Base-by-base conservation (phyloP, 1,284 basidiomycete species). In the Spongispora temasekensis region DNA sequence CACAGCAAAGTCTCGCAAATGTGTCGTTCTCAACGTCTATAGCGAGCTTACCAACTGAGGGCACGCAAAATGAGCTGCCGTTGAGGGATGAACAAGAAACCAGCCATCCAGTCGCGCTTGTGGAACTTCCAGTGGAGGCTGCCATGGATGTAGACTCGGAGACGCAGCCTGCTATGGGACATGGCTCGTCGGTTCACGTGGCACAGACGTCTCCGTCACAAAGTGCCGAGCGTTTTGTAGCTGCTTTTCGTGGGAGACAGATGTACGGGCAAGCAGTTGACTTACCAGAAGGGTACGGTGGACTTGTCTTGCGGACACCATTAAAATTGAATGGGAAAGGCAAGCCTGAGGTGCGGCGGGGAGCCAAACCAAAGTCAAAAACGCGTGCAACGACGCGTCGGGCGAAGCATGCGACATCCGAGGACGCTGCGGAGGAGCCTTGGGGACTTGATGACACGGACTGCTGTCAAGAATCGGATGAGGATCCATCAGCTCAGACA, bases 171-270 rank as follows among this genome's bases (percentile, higher is more conserved):
- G 32, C 44, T 21, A 50, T 40, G 27, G 37, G 5, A n/a, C n/a
- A n/a, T n/a, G n/a, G n/a, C n/a, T n/a, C n/a, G n/a, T n/a, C n/a
- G n/a, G n/a, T n/a, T 23, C 12, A 30, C n/a, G 19, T 34, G 31
- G 23, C 34, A 2, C 57, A 27, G 23, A 23, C 21, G 4, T 3
- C 35, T 21, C 27, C 42, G 9, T 28, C 63, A 25, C 53, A 54
- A 48, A 35, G 42, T n/a, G 28, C 9, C 13, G 40, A 58, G 15
- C 83, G 86, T 28, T 83, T 85, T 53, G 69, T 82, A 1, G 85
- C 90, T 5, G 77, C 89, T 0, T 94, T 94, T 72, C 78, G 92
- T 10, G 92, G 92, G 13, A 77, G 92, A 17, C 79, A 77, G 17
- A 78, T 94, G 55, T 85, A 89, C 37, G 90, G 90, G 1, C 74